phyloP scores from a whole-genome alignment of 129 eudicot species.

The Pittosporum tobira region DNA sequence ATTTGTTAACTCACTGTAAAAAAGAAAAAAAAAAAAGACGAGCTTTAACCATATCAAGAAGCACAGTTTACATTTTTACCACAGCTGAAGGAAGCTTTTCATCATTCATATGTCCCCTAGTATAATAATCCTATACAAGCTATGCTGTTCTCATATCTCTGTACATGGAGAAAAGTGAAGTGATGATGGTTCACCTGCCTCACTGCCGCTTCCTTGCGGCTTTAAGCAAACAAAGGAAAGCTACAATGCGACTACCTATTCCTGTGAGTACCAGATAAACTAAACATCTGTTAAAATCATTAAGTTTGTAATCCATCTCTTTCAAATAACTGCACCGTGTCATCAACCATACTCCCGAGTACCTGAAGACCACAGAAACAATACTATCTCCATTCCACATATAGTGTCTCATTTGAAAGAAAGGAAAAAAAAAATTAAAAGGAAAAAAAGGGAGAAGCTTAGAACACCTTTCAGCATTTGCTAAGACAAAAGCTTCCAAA shows the following conservation, averaged over 20 bases:
- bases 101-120: too few species aligned
- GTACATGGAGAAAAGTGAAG: neutral
- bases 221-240: slow-evolving; percentile 54
- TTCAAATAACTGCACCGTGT: slow-evolving; percentile 68
- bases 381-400: too few species aligned
- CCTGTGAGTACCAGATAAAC: slow-evolving; percentile 37
- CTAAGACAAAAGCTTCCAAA: slow-evolving; percentile 71
- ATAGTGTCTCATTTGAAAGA: too few species aligned
- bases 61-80: too few species aligned
- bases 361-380: slow-evolving; percentile 41
- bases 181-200: slow-evolving; percentile 3
- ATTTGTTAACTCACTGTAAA: too few species aligned
- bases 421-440: too few species aligned
- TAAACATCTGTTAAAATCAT: slow-evolving; percentile 43
- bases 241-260: slow-evolving; percentile 42
- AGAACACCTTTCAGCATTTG: slow-evolving; percentile 88
- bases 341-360: slow-evolving; percentile 76
- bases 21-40: too few species aligned
- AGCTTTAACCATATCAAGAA: too few species aligned
- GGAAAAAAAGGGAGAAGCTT: slow-evolving; percentile 2
- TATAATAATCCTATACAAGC: too few species aligned
- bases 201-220: slow-evolving; percentile 44
- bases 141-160: slow-evolving; percentile 6
- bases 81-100: too few species aligned
- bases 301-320: slow-evolving; percentile 45